Evolutionary conservation across 306 rosid species (phyloP).

Genomic region (Delonix regia): DNA sequence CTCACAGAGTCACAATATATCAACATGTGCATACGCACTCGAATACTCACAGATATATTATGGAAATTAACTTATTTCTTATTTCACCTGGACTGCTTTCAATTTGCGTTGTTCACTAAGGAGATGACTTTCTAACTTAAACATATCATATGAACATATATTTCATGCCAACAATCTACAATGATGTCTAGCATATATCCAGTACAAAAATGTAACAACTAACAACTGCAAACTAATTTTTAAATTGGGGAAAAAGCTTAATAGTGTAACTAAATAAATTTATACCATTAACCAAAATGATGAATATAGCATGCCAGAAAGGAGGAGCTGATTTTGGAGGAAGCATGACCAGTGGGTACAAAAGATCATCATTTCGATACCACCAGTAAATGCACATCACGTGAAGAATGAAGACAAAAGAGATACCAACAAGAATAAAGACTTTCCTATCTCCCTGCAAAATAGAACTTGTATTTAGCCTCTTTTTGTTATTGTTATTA

Average conservation of each 20-base stretch:
- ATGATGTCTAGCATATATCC: slow-evolving; percentile 15
- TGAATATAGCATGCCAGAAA: slow-evolving; percentile 87
- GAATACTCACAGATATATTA: neutral
- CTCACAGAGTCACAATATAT: neutral
- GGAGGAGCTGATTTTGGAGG: slow-evolving; percentile 80
- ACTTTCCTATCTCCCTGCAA: slow-evolving; percentile 86
- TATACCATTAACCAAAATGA: slow-evolving; percentile 89
- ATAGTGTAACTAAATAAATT: slow-evolving; percentile 5
- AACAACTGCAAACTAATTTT: neutral
- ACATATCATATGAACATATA: neutral
- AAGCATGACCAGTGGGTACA: slow-evolving; percentile 72
- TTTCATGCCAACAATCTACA: neutral
- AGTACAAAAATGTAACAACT: neutral
- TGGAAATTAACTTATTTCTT: neutral
- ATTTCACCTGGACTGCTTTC: neutral
- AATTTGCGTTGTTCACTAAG: neutral
- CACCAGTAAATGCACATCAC: slow-evolving; percentile 81
- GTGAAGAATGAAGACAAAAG: slow-evolving; percentile 69
- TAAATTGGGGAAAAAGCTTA: neutral
- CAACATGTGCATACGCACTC: neutral
- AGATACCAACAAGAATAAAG: slow-evolving; percentile 58
- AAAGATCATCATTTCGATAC: slow-evolving; percentile 74
- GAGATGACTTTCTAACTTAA: neutral
- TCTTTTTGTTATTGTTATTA: neutral
- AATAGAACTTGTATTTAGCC: slow-evolving; percentile 42